These are phyloP conservation scores for Ogataea chonburiensis DNA, from an alignment of 805 yeast genomes.

Conservation along the genomic window DNA sequence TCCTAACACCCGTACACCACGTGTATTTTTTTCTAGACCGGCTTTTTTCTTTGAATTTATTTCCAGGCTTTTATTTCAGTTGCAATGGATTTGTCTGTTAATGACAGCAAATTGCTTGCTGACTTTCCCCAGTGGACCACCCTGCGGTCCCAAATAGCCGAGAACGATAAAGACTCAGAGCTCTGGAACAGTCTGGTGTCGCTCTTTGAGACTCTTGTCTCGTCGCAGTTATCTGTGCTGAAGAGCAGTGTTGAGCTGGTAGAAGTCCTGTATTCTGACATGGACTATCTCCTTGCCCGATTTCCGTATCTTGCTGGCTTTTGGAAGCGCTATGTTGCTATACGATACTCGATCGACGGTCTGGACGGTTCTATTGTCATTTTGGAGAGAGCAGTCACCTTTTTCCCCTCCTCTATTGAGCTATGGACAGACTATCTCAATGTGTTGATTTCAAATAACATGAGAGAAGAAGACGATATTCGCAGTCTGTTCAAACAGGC, in stretches of 20 bases:
- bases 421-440: conserved; percentile 67
- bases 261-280: conserved; percentile 28
- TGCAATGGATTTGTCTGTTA: conserved; percentile 3
- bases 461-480: conserved; percentile 33
- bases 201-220: conserved; percentile 25
- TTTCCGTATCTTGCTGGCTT: conserved; percentile 60
- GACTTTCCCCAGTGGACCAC: conserved; percentile 33
- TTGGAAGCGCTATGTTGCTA: conserved; percentile 62
- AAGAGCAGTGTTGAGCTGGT: conserved; percentile 18
- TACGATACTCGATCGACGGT: conserved; percentile 58
- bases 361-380: conserved; percentile 46
- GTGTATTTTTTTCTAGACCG: no score
- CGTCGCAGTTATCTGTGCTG: conserved; percentile 21
- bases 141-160: conserved; percentile 20
- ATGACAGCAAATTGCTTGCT: conserved; percentile 9
- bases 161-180: conserved; percentile 23
- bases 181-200: conserved; percentile 30
- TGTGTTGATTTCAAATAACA: conserved; percentile 46
- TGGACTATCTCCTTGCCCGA: conserved; percentile 43
- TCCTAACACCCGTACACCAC: no score
- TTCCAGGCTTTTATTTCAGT: no score
- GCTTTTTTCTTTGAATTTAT: no score
- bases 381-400: conserved; percentile 43
- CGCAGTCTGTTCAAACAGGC: conserved; percentile 50
- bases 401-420: conserved; percentile 59